These are phyloP conservation scores for Collybiopsis luxurians DNA, from an alignment of 768 basidiomycete species.

Conservation along the genomic window DNA sequence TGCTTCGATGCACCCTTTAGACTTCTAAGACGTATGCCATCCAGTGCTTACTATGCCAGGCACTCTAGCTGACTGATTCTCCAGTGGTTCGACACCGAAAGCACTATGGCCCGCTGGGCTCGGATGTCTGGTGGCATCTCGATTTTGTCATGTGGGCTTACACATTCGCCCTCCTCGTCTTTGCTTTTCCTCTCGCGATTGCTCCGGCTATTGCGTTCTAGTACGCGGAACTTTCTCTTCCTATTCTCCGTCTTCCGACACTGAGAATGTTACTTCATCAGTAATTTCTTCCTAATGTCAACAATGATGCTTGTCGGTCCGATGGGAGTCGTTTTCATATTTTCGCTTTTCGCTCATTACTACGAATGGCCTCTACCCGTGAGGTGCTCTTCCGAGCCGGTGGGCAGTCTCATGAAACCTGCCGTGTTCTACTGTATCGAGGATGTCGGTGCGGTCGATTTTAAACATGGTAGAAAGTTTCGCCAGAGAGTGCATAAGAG, in stretches of 20 bases:
- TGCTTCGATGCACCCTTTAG: constrained; percentile 28
- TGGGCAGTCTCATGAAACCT: constrained; percentile 26
- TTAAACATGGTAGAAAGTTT: constrained; percentile 24
- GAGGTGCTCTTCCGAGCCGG: constrained; percentile 27
- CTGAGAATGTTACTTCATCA: too few species aligned
- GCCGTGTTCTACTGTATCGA: constrained; percentile 29
- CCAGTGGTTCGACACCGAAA: constrained; percentile 20
- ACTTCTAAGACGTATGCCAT: constrained; percentile 26
- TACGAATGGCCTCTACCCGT: constrained; percentile 18
- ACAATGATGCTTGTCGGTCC: constrained; percentile 29
- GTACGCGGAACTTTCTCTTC: constrained; percentile 12
- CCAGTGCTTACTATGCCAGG: background rate
- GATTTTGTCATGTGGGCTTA: constrained; percentile 33
- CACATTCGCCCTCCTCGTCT: constrained; percentile 24
- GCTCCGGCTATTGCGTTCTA: constrained; percentile 24
- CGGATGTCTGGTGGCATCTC: constrained; percentile 27
- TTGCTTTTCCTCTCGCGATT: constrained; percentile 26
- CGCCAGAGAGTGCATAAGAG: constrained; percentile 21
- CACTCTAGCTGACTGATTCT: background rate
- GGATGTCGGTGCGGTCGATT: constrained; percentile 29
- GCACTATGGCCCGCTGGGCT: constrained; percentile 24
- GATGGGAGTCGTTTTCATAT: constrained; percentile 23
- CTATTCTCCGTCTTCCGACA: background rate
- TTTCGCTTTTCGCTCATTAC: constrained; percentile 20
- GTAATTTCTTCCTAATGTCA: constrained; percentile 30